phyloP scores from a whole-genome alignment of 305 asterid genomes.

The Fraxinus platypoda region DNA sequence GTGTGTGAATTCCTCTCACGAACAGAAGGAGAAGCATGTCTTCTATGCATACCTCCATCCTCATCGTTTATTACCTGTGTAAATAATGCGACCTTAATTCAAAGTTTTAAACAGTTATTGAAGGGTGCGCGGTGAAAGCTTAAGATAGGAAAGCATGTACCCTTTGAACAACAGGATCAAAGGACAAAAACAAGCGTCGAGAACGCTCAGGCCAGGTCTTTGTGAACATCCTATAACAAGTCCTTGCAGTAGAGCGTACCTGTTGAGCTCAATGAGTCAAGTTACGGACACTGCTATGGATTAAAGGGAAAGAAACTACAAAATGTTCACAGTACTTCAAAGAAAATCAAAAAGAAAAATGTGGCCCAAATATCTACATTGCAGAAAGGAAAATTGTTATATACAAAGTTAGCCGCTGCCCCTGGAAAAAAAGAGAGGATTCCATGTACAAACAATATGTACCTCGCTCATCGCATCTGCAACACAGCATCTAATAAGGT shows the following conservation, averaged over 20 bases:
- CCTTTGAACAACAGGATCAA: slow-evolving; percentile 97
- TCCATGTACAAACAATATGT: slow-evolving; percentile 26
- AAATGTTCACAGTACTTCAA: not conserved
- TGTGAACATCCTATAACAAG: slow-evolving; percentile 90
- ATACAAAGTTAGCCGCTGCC: not conserved
- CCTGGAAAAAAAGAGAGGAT: slow-evolving; percentile 12
- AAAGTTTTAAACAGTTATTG: slow-evolving; percentile 17
- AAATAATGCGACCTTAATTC: slow-evolving; percentile 28
- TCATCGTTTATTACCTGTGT: slow-evolving; percentile 83
- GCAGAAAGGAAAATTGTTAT: not conserved
- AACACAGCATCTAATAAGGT: slow-evolving; percentile 89
- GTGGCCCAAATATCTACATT: not conserved
- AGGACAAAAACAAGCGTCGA: slow-evolving; percentile 77
- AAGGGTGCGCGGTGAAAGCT: slow-evolving; percentile 12
- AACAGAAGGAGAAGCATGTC: slow-evolving; percentile 95
- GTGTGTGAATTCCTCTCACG: slow-evolving; percentile 77
- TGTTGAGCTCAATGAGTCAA: slow-evolving; percentile 33
- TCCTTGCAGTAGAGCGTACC: slow-evolving; percentile 98
- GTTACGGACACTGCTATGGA: slow-evolving; percentile 22
- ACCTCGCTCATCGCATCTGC: slow-evolving; percentile 99
- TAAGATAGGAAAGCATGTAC: slow-evolving; percentile 38
- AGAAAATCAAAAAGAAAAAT: not conserved
- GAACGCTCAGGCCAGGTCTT: slow-evolving; percentile 99
- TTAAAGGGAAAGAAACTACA: slow-evolving; percentile 20
- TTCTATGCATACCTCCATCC: slow-evolving; percentile 96